These are phyloP conservation scores for Aspergillus pseudonomiae DNA, from an alignment of 2,329 filamentous ascomycete species.

Conservation along the genomic window DNA sequence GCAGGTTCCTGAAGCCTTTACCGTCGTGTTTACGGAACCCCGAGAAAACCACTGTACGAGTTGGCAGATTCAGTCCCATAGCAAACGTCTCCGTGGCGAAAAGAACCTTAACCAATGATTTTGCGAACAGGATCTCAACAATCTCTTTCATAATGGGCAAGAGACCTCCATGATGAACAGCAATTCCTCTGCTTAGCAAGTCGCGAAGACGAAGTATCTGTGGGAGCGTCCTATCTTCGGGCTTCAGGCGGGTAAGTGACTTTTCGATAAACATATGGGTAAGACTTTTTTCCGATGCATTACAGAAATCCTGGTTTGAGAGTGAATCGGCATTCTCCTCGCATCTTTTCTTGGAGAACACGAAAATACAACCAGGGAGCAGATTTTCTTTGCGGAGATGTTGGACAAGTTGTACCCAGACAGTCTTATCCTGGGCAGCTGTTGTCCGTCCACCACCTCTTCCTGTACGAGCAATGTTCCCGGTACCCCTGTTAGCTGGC, in stretches of 20 bases:
- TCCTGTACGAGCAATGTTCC: constrained; percentile 88
- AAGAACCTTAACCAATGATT: constrained; percentile 91
- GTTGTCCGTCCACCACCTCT: constrained; percentile 84
- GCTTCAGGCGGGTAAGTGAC: constrained; percentile 86
- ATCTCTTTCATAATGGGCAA: constrained; percentile 97
- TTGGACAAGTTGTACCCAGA: constrained; percentile 95
- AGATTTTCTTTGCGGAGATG: constrained; percentile 84
- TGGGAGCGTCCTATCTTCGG: constrained; percentile 85
- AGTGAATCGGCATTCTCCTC: constrained; percentile 96
- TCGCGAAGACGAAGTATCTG: constrained; percentile 89
- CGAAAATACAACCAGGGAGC: constrained; percentile 92
- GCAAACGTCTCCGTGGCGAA: constrained; percentile 99
- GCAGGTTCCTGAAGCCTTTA: constrained; percentile 82
- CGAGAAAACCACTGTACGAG: constrained; percentile 94
- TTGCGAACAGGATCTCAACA: constrained; percentile 94
- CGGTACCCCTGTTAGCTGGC: constrained; percentile 63
- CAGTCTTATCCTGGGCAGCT: constrained; percentile 89
- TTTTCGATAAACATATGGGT: constrained; percentile 98
- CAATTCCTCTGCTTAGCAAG: constrained; percentile 82
- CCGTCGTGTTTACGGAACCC: constrained; percentile 97
- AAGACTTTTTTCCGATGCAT: constrained; percentile 88
- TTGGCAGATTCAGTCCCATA: constrained; percentile 96
- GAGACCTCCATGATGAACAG: constrained; percentile 92
- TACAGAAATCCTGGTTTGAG: constrained; percentile 93
- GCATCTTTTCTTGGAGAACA: constrained; percentile 97